Percentiles rank a stretch among this genome's conserved stretches.
Conservation (phyloP, 148 eudicot genomes). For the Selenicereus undatus region DNA sequence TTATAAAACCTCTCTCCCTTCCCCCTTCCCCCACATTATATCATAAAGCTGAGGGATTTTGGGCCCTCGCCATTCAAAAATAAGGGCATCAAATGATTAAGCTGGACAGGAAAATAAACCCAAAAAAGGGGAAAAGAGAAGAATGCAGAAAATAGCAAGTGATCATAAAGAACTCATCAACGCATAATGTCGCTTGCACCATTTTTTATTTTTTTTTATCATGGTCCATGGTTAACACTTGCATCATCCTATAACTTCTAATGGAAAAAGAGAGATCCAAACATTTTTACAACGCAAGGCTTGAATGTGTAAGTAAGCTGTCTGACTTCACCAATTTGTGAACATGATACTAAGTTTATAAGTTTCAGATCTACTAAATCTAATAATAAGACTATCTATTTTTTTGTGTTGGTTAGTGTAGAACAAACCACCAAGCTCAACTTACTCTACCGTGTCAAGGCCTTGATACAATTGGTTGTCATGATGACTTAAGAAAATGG, state of each 20-base stretch:
- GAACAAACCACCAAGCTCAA: too few relatives aligned
- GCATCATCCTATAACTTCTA: not conserved
- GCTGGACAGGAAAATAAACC: not conserved
- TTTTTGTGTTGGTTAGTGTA: too few relatives aligned
- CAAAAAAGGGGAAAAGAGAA: not conserved
- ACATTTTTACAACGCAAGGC: too few relatives aligned
- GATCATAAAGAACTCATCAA: slow-evolving; percentile 4
- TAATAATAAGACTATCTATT: too few relatives aligned
- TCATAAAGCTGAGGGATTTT: slow-evolving; percentile 42
- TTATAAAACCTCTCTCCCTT: slow-evolving; percentile 28
- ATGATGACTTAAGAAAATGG: too few relatives aligned
- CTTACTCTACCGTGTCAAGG: too few relatives aligned
- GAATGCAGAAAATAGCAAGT: not conserved
- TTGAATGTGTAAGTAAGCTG: too few relatives aligned
- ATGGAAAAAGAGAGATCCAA: not conserved
- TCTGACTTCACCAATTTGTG: too few relatives aligned
- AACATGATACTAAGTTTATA: too few relatives aligned
- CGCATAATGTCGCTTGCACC: slow-evolving; percentile 4
- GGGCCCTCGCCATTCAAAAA: slow-evolving; percentile 31
- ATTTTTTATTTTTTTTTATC: too few relatives aligned
- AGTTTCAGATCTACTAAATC: too few relatives aligned
- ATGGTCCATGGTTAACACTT: not conserved
- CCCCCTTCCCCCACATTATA: not conserved
- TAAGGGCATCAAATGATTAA: slow-evolving; percentile 13
- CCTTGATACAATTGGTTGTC: too few relatives aligned